Evolutionary conservation across 371 early-diverging fungal genomes (phyloP).

Genomic region (Phascolomyces articulosus): DNA sequence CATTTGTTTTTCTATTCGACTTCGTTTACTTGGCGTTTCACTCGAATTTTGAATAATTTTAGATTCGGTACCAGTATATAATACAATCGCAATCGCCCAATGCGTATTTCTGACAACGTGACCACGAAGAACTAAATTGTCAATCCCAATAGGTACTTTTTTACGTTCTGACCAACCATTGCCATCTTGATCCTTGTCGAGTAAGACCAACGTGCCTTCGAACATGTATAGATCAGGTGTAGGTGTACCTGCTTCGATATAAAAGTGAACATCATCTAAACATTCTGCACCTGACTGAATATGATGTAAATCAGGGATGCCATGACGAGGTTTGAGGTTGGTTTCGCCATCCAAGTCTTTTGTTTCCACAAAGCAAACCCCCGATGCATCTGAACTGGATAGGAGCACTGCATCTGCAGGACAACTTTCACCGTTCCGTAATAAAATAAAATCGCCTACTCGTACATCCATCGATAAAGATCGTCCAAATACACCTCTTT

Average conservation of each 20-base stretch:
- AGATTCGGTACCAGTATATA: slow-evolving; percentile 92
- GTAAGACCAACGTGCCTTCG: slow-evolving; percentile 58
- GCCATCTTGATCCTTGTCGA: slow-evolving; percentile 21
- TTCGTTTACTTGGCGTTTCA: slow-evolving; percentile 85
- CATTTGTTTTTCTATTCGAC: slow-evolving; percentile 88
- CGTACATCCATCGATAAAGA: slow-evolving; percentile 66
- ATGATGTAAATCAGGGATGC: slow-evolving; percentile 65
- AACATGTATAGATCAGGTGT: slow-evolving; percentile 69
- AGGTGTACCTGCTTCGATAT: slow-evolving; percentile 76
- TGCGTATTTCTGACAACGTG: slow-evolving; percentile 89
- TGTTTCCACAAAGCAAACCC: slow-evolving; percentile 90
- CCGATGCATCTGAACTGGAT: slow-evolving; percentile 74
- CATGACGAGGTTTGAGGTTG: slow-evolving; percentile 84
- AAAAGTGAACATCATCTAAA: slow-evolving; percentile 51
- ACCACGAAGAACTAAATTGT: slow-evolving; percentile 90
- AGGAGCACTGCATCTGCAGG: slow-evolving; percentile 92
- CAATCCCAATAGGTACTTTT: slow-evolving; percentile 71
- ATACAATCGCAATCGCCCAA: slow-evolving; percentile 82
- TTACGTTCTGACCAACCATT: slow-evolving; percentile 24
- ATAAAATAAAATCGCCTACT: slow-evolving; percentile 90
- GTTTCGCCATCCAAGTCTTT: slow-evolving; percentile 97
- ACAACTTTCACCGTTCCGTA: slow-evolving; percentile 83
- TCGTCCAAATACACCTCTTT: slow-evolving; percentile 25
- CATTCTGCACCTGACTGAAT: slow-evolving; percentile 69
- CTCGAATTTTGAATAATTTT: slow-evolving; percentile 91